Evolutionary conservation across 2,329 filamentous ascomycete species (phyloP), one percentile per base, ranked within the genome.

Genomic region (Cladophialophora exuberans): DNA sequence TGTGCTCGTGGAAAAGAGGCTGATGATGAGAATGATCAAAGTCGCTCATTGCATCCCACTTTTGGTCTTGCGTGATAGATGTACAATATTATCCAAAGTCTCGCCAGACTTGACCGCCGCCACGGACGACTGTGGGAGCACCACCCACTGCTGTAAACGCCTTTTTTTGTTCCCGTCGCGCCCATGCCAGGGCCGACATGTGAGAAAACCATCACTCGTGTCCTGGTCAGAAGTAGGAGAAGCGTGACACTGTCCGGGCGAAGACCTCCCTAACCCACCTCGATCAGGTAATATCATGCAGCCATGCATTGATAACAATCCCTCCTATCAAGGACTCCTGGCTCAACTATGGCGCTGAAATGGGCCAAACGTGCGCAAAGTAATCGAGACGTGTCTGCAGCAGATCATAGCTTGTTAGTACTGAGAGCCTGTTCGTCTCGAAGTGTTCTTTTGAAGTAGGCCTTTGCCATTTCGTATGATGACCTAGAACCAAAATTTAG

Each of bases 381-480:
- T n/a, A n/a, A n/a, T n/a, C n/a, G n/a, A n/a, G 39, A 9, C 23
- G 20, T 11, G 10, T n/a, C 13, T 23, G 11, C 22, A 11, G n/a
- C 36, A 17, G 46, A 39, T 60, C 52, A 62, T 33, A 62, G 39
- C 20, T 58, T 58, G 52, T 47, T 57, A 20, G 45, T 41, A 35
- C 47, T 48, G 10, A 54, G 42, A 31, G 51, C 50, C 6, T 62
- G 60, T 36, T 62, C 61, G 56, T 63, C 63, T 69, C 73, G 57
- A 22, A 65, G 47, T 2, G 60, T 63, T 52, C 70, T 61, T 65
- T 84, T 84, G 72, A 86, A 86, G 70, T 86, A 86, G 10, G 83
- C 83, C 72, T 86, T 86, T 36, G 83, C 83, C 76, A 86, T 83
- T 69, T 86, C 83, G 64, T 86, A 86, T 39, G 83, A 84, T 43